phyloP scores from a whole-genome alignment of 805 yeast species.

The Zygoascus ofunaensis region DNA sequence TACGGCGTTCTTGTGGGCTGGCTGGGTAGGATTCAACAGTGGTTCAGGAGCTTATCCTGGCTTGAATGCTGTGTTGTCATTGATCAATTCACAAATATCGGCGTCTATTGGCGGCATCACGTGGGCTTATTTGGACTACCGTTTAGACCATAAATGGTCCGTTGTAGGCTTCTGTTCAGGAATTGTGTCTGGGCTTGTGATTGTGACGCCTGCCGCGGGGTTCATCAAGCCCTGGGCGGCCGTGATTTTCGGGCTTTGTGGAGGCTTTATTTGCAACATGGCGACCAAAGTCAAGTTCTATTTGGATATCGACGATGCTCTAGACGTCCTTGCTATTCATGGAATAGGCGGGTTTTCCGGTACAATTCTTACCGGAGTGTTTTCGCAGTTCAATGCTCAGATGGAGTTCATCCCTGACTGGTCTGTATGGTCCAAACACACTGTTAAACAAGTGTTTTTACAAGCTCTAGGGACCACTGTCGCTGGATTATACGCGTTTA shows the following conservation, averaged over 20 bases:
- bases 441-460: constrained; percentile 75
- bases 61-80: constrained; percentile 35
- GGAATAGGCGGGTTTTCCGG: constrained; percentile 87
- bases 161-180: constrained; percentile 93
- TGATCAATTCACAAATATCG: constrained; percentile 43
- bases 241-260: constrained; percentile 60
- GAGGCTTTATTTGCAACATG: constrained; percentile 70
- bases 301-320: constrained; percentile 81
- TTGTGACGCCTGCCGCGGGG: constrained; percentile 96
- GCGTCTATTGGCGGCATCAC: constrained; percentile 40
- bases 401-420: constrained; percentile 68
- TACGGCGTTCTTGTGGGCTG: constrained; percentile 61
- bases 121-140: constrained; percentile 37
- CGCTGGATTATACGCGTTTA: constrained; percentile 66
- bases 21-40: constrained; percentile 74
- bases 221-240: constrained; percentile 81
- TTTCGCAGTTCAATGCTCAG: constrained; percentile 66
- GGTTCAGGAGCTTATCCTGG: constrained; percentile 43
- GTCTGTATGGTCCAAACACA: constrained; percentile 49
- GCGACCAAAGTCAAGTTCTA: constrained; percentile 72
- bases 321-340: constrained; percentile 87
- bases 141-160: constrained; percentile 76
- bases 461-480: constrained; percentile 75
- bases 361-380: constrained; percentile 75
- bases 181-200: constrained; percentile 86